phyloP scores from a whole-genome alignment of 148 eudicot genomes.

The Cornus florida region DNA sequence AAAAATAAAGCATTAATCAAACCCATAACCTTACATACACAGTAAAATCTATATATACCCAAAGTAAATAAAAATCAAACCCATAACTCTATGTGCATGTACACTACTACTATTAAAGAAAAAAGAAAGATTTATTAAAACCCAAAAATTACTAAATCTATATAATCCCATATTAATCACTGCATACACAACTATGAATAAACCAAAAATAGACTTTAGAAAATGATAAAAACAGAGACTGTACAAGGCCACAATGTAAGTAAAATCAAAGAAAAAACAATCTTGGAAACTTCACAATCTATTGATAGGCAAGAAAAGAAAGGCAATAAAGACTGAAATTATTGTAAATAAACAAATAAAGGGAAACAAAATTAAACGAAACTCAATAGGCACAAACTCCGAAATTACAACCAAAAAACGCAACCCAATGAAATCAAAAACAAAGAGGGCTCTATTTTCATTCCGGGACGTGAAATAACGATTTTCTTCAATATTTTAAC shows the following conservation, averaged over 20 bases:
- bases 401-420: not conserved
- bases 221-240: not conserved
- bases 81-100: too few species aligned
- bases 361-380: not conserved
- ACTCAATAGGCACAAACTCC: not conserved
- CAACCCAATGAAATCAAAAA: not conserved
- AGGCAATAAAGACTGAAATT: not conserved
- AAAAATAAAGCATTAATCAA: not conserved
- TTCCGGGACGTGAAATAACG: too few species aligned
- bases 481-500: too few species aligned
- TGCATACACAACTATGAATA: not conserved
- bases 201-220: not conserved
- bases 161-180: not conserved
- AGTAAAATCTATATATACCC: too few species aligned
- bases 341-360: not conserved
- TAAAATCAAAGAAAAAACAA: not conserved
- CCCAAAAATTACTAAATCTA: not conserved
- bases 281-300: slow-evolving; percentile 1
- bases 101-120: not conserved
- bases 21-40: too few species aligned
- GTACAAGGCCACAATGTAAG: slow-evolving; percentile 2
- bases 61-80: too few species aligned
- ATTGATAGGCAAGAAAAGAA: not conserved
- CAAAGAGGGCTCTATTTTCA: not conserved
- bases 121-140: not conserved